These are phyloP conservation scores for Graphilbum ipis-grandicollis DNA, from an alignment of 2,329 filamentous ascomycete genomes.

Conservation along the genomic window DNA sequence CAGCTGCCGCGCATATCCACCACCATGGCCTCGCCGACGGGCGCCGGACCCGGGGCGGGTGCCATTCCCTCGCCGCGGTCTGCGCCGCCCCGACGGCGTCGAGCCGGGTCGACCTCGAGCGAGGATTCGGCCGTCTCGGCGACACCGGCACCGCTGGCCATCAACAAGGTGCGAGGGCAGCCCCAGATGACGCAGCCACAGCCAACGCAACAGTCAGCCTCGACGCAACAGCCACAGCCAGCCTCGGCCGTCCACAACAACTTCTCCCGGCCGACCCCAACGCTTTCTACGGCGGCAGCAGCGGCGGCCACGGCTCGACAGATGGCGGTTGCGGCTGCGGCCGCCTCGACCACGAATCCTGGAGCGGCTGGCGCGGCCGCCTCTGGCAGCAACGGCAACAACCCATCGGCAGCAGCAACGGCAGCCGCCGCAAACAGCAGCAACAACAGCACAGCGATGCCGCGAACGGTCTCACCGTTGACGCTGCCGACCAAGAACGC, in stretches of 20 bases:
- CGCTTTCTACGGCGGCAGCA: slow-evolving; percentile 15
- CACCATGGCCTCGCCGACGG: slow-evolving; percentile 12
- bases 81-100: slow-evolving; percentile 19
- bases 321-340: not conserved
- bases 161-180: slow-evolving; percentile 28
- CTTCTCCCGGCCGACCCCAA: slow-evolving; percentile 37
- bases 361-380: not conserved
- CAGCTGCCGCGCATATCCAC: slow-evolving; percentile 2
- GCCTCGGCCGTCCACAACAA: slow-evolving; percentile 31
- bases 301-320: slow-evolving; percentile 8
- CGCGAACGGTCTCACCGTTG: slow-evolving; percentile 24
- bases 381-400: no score
- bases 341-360: not conserved
- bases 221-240: slow-evolving; percentile 11
- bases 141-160: slow-evolving; percentile 17
- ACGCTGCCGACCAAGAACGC: slow-evolving; percentile 18
- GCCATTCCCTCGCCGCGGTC: not conserved
- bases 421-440: not conserved
- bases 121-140: slow-evolving; percentile 19
- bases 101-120: slow-evolving; percentile 27
- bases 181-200: no score
- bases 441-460: slow-evolving; percentile 2
- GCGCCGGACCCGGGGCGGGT: no score
- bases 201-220: slow-evolving; percentile 27
- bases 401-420: not conserved